Base-by-base conservation (phyloP, 169 alveolate species). In the Eimeria sp. region DNA sequence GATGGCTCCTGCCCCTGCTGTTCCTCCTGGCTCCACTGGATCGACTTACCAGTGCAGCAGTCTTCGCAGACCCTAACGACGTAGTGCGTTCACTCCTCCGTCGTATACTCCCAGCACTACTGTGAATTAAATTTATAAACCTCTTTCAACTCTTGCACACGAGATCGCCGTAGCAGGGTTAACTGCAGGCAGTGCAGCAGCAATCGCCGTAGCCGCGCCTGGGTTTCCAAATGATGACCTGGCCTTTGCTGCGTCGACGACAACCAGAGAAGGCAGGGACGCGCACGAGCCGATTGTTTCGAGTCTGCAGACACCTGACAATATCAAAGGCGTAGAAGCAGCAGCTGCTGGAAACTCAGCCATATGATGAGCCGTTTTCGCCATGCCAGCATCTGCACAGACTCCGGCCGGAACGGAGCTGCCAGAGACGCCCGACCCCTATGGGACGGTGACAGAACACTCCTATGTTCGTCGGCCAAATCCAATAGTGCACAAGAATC, bases 401-500 rank as follows among this genome's bases (percentile, higher is more conserved):
- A 54, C 0, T 54, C 61, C 61, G 10, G 61, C 10, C 4, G 61
- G 16, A 7, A 7, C 61, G 20, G 61, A 14, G 0, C 40, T 34
- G 40, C 40, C 40, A 54, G 61, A 14, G 40, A 34, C 40, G 40
- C 40, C 11, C 22, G 47, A 13, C 9, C 20, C 76, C 16, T 3
- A 5, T 67, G 40, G 11, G 2, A 0, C 16, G 2, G 27, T n/a
- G 40, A n/a, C 7, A 9, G 20, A n/a, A 5, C 84, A 75, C 84
- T 58, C 84, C 16, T 40, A 40, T 75, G 84, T 45, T 30, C 84
- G 84, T 14, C 58, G 40, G 54, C 84, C 84, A 20, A 67, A 45
- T 10, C 76, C 18, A 75, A 13, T 14, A 6, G 58, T 75, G 84
- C 27, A 40, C 45, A 3, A 18, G 27, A 5, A 9, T 72, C 47